A percentile compares a stretch with the other conserved stretches of the same genome.
Evolutionary conservation across 2,329 filamentous ascomycete species (phyloP).

Genomic region (Trichoderma endophyticum): DNA sequence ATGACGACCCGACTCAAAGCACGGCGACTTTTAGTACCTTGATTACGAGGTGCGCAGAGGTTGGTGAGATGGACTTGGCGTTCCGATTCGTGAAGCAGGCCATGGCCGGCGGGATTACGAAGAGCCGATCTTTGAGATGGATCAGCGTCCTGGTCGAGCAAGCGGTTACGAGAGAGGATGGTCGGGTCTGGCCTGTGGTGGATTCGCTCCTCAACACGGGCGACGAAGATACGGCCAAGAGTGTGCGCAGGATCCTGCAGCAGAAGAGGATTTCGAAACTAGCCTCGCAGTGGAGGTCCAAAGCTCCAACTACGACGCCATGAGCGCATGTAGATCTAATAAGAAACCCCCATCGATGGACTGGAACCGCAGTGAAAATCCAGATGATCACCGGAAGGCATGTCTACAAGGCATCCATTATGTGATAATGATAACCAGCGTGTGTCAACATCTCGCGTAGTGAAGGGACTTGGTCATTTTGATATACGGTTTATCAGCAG

Average conservation of each 20-base stretch:
- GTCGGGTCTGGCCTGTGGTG: constrained; percentile 33
- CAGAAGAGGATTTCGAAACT: constrained; percentile 25
- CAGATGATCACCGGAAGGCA: not conserved
- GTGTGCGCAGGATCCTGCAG: constrained; percentile 27
- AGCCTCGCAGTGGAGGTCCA: constrained; percentile 17
- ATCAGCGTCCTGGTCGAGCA: constrained; percentile 28
- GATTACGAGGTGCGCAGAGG: constrained; percentile 30
- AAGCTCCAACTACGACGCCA: not conserved
- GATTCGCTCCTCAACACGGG: constrained; percentile 27
- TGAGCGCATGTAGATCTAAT: not conserved
- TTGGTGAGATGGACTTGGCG: constrained; percentile 33
- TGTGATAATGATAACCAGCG: not conserved
- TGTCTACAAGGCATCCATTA: not conserved
- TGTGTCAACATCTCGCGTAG: not conserved
- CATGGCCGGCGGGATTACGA: constrained; percentile 18
- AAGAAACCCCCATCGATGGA: not conserved
- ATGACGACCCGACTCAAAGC: constrained; percentile 18
- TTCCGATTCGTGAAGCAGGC: constrained; percentile 30
- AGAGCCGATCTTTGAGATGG: constrained; percentile 24
- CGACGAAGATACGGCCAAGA: constrained; percentile 23
- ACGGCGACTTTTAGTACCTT: constrained; percentile 26
- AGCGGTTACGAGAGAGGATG: constrained; percentile 30
- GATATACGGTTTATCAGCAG: not conserved
- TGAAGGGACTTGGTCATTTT: not conserved
- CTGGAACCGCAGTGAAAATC: not conserved